phyloP scores from a whole-genome alignment of 305 asterid species.

The Rubia tinctorum region DNA sequence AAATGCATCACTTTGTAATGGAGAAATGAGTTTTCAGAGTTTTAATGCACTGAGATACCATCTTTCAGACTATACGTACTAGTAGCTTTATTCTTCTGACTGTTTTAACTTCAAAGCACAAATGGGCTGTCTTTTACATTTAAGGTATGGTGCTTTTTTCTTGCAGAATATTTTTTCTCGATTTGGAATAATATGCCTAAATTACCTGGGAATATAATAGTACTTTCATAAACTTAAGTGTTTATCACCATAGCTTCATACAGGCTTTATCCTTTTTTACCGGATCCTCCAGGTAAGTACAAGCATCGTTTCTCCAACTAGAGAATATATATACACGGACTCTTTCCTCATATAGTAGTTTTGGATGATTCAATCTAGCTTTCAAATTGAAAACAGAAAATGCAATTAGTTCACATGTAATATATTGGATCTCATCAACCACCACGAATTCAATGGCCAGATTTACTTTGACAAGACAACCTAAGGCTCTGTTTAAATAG shows the following conservation, averaged over 20 bases:
- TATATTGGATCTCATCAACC: too few species aligned
- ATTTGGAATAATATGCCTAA: neutral
- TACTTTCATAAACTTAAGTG: neutral
- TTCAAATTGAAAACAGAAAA: neutral
- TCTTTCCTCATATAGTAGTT: neutral
- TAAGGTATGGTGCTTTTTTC: neutral
- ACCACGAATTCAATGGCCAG: neutral
- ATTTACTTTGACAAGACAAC: neutral
- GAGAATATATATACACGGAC: neutral
- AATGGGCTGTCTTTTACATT: neutral
- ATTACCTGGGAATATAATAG: neutral
- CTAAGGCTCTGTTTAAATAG: neutral
- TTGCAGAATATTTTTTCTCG: slow-evolving; percentile 4
- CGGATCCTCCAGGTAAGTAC: neutral
- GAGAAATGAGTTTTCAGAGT: neutral
- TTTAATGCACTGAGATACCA: neutral
- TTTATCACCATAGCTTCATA: neutral
- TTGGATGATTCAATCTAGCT: too few species aligned
- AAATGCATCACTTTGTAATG: neutral
- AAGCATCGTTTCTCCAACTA: neutral
- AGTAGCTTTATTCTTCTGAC: slow-evolving; percentile 3
- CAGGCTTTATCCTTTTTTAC: neutral
- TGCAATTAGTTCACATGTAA: neutral
- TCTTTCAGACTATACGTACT: neutral
- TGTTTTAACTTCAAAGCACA: neutral